Evolutionary conservation across 2,329 filamentous ascomycete genomes (phyloP).

Genomic region (Metarhizium humberi): DNA sequence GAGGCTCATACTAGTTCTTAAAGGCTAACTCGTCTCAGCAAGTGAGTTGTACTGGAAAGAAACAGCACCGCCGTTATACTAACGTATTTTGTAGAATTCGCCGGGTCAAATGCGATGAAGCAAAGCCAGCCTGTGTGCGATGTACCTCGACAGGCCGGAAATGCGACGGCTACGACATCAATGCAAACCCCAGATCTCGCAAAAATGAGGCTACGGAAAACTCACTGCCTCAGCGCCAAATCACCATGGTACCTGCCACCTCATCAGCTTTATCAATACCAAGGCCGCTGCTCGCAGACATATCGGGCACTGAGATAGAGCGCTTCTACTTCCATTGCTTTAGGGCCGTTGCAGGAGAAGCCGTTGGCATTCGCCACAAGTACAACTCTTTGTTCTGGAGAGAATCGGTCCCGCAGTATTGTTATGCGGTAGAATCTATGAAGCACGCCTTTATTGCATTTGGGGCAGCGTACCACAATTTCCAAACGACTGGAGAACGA

Average conservation of each 20-base stretch:
- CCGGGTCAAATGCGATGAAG: conserved; percentile 26
- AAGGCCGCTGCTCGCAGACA: conserved; percentile 24
- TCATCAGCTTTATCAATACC: conserved; percentile 7
- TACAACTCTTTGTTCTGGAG: conserved; percentile 21
- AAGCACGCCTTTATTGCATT: conserved; percentile 25
- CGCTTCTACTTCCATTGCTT: conserved; percentile 26
- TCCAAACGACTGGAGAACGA: conserved; percentile 8
- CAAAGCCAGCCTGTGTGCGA: conserved; percentile 22
- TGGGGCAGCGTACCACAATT: conserved; percentile 20
- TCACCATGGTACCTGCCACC: neutral
- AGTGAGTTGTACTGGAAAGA: conserved; percentile 6
- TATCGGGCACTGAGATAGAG: conserved; percentile 24
- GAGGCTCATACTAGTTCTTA: neutral
- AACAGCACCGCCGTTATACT: neutral
- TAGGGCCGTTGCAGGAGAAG: conserved; percentile 19
- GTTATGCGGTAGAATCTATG: conserved; percentile 18
- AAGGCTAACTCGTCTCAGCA: conserved; percentile 12
- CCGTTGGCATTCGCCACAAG: conserved; percentile 18
- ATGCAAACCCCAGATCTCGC: conserved; percentile 2
- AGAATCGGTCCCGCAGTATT: conserved; percentile 19
- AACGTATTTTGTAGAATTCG: conserved; percentile 18
- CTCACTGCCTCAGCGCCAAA: neutral
- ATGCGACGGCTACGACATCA: conserved; percentile 25
- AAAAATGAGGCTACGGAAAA: neutral
- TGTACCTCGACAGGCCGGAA: conserved; percentile 24